Evolutionary conservation across 257 asterid genomes (phyloP), one percentile per base, ranked within the genome.

Genomic region (Primulina huaijiensis): DNA sequence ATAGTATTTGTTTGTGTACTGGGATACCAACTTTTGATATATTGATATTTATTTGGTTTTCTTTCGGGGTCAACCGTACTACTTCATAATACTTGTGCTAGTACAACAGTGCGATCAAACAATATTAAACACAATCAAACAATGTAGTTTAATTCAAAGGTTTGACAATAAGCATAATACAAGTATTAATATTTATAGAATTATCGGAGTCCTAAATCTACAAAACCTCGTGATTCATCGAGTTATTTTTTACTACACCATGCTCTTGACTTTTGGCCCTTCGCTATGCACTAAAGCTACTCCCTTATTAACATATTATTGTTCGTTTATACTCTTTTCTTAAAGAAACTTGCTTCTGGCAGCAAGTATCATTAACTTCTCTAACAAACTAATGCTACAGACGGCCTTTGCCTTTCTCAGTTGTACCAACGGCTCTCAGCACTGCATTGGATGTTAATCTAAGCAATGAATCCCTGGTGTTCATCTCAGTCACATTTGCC

Each of bases 401-500:
- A 93, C 83, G 90, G 89, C 83, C 88, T 88, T 87, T 89, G 83
- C 90, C 85, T 89, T 91, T 89, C 90, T 84, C 99, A 94, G 99
- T 94, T 88, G 97, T 94, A 81, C 99, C 99, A 37, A 91, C 92
- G 71, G 96, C 97, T 76, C 93, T 94, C 81, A 77, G 96, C 87
- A 94, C 99, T 43, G 98, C 99, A 61, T 82, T 94, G 97, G 99
- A 94, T 82, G 76, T 94, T 72, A 94, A 94, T 83, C 87, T 94
- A 83, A 94, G 98, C 89, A 94, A 94, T 68, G 96, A 79, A 20
- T 94, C 99, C 68, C 89, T 94, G 76, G 99, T 94, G 81, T 94
- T 91, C 92, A 88, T 94, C 86, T 88, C 99, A 21, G 99, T 94
- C 69, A 94, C 99, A 75, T 94, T 92, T 75, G 99, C 97, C 75